Evolutionary conservation across 768 basidiomycete species (phyloP), one percentile per base, ranked within the genome.

Genomic region (Pulveroboletus ravenelii): DNA sequence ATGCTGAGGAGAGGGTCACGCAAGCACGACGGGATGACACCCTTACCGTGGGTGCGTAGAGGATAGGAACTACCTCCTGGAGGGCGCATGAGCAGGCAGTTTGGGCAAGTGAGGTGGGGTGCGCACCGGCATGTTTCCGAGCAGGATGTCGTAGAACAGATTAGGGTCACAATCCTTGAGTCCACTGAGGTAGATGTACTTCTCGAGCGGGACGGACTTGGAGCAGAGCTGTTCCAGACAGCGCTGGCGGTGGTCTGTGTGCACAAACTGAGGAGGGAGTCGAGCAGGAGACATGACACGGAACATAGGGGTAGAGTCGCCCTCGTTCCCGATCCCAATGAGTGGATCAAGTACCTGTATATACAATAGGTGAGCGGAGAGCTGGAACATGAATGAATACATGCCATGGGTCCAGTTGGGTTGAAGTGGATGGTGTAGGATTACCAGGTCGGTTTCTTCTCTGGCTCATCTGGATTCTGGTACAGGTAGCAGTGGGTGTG

Each of bases 291-390:
- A 41, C 68, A 69, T 71, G 55, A 61, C 12, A n/a, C 96, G 84
- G 78, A 99, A 98, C 6, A 94, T 97, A 30, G 98, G 78, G 2
- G 95, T 98, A 3, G 95, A 89, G 74, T 98, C 96, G 27, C 95
- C 65, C 70, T 98, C 95, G 71, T 96, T 97, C 82, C 98, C 98
- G 68, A 99, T 97, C 74, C 97, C 97, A 74, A 97, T 96, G 60
- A 94, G 82, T 2, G 90, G 91, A 61, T 95, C 92, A 49, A 94
- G 84, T 47, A 93, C 70, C 85, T 85, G 45, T 23, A 36, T 12
- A 3, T 15, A 17, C 10, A n/a, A 32, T 13, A 61, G 47, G 27
- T 5, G 7, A 17, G 25, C 12, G 30, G n/a, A n/a, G n/a, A n/a
- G n/a, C n/a, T 8, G 30, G 34, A 14, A 32, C 32, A 41, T n/a